Evolutionary conservation across 2,329 filamentous ascomycete genomes (phyloP).

Genomic region (Chalaropsis ovoidea): DNA sequence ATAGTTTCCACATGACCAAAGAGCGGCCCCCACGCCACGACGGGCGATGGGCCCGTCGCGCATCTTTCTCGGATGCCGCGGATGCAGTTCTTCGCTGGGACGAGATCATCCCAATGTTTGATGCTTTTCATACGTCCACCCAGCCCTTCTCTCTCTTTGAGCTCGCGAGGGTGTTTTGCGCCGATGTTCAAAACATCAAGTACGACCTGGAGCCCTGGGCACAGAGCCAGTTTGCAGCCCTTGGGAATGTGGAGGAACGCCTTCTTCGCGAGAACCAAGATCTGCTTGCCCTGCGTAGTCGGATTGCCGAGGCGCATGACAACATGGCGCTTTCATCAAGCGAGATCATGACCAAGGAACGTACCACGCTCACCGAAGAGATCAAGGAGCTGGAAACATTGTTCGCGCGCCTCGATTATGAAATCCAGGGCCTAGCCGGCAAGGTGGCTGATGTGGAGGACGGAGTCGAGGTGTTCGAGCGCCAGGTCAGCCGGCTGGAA

Average conservation of each 20-base stretch:
- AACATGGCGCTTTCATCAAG: slow-evolving; percentile 56
- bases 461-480: slow-evolving; percentile 67
- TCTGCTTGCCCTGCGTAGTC: slow-evolving; percentile 57
- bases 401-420: slow-evolving; percentile 81
- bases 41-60: slow-evolving; percentile 56
- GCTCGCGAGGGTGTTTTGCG: slow-evolving; percentile 47
- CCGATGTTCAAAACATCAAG: slow-evolving; percentile 43
- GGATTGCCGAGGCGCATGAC: slow-evolving; percentile 60
- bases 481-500: slow-evolving; percentile 64
- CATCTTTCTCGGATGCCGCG: slow-evolving; percentile 67
- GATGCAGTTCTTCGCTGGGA: slow-evolving; percentile 63
- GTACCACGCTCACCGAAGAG: slow-evolving; percentile 56
- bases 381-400: slow-evolving; percentile 71
- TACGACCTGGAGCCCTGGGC: slow-evolving; percentile 52
- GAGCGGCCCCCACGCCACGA: slow-evolving; percentile 39
- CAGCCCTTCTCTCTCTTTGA: slow-evolving; percentile 29
- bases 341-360: slow-evolving; percentile 60
- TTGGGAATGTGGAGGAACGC: slow-evolving; percentile 51
- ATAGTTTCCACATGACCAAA: slow-evolving; percentile 40
- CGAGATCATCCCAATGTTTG: slow-evolving; percentile 39
- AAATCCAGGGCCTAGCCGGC: slow-evolving; percentile 67
- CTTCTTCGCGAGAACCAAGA: slow-evolving; percentile 55
- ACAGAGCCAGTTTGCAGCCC: slow-evolving; percentile 43
- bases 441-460: slow-evolving; percentile 83
- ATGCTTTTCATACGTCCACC: slow-evolving; percentile 27